Evolutionary conservation across 306 rosid genomes (phyloP), one percentile per base, ranked within the genome.

Genomic region (Arachis stenosperma): DNA sequence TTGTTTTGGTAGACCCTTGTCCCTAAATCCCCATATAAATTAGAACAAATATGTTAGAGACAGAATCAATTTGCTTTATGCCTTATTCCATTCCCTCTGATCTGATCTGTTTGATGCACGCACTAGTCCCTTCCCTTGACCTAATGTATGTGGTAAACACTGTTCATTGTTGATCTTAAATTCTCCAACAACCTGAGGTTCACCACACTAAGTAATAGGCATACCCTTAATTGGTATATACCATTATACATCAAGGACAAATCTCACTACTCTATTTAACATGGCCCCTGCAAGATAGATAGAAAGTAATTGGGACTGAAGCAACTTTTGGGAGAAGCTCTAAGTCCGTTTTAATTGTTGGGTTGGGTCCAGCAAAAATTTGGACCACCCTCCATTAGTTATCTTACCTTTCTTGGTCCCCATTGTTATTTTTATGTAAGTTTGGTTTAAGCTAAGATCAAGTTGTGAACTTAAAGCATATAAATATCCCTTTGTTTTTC

Each of bases 11-110:
- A 71, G 47, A 30, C 27, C 74, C 80, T 69, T 72, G 79, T 48
- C 55, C 56, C 61, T 39, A 55, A 12, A 53, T 13, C 69, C 61
- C 29, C 65, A 69, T 48, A 65, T 33, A 33, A 33, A 33, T 39
- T 78, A 72, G 76, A 76, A 37, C 71, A 81, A 59, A 65, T 40
- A 74, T 43, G 42, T 17, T 59, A 12, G 75, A 30, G 73, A 77
- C 65, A 69, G 70, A 60, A 60, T 67, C 29, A 66, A 59, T 22
- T 73, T 61, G 51, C 64, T 69, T 68, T 43, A 69, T 80, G 51
- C 76, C 47, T 68, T 69, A 74, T 74, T 80, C 73, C 76, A 79
- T 79, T 79, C 83, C 60, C 75, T 61, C 67, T 61, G 73, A 73
- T 61, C 67, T 61, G 73, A 73, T 74, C 54, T 60, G 55, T 79